Evolutionary conservation across 352 stramenopile species (phyloP), one percentile per base, ranked within the genome.

Genomic region (Chrysophaeum taylorii): DNA sequence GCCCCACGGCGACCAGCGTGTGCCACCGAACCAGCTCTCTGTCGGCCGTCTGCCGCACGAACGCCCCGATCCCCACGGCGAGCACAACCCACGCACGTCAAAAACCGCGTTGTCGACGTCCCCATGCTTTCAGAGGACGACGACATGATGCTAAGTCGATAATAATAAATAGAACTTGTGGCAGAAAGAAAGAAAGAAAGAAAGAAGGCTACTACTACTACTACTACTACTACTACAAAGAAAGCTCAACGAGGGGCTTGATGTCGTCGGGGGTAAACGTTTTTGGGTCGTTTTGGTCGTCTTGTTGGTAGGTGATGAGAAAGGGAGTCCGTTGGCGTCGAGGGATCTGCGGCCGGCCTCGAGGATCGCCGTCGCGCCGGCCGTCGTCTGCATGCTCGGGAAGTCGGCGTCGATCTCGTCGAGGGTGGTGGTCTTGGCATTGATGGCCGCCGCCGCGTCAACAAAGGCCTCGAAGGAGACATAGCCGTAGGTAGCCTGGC

Each of bases 351-450:
- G 78, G 18, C 88, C 88, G 0, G 88, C 88, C 73, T 94, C 87
- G 21, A 94, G 75, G 60, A 94, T 92, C 23, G 88, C 88, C 23
- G 88, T 94, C 5, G 87, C 89, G 68, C 90, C 82, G 72, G 89
- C 76, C 1, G 88, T 94, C 29, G 83, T 92, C 36, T 82, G 70
- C 21, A 91, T 87, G 2, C 85, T 92, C 0, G 88, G 84, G 18
- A 93, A 73, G 31, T 78, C 82, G 36, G 78, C 79, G 77, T 94
- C 79, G 76, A 83, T 92, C 69, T 88, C 81, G 25, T 63, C 76
- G 16, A 84, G 75, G 31, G 71, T 82, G 18, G 62, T 81, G 5
- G 52, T 69, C 25, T 84, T 82, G 4, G 73, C 68, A 71, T 92
- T 88, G 15, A 94, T 75, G 23, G 77, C 77, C 14, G 73, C 57